Base-by-base conservation (phyloP, 257 asterid species). In the Salvia miltiorrhiza region DNA sequence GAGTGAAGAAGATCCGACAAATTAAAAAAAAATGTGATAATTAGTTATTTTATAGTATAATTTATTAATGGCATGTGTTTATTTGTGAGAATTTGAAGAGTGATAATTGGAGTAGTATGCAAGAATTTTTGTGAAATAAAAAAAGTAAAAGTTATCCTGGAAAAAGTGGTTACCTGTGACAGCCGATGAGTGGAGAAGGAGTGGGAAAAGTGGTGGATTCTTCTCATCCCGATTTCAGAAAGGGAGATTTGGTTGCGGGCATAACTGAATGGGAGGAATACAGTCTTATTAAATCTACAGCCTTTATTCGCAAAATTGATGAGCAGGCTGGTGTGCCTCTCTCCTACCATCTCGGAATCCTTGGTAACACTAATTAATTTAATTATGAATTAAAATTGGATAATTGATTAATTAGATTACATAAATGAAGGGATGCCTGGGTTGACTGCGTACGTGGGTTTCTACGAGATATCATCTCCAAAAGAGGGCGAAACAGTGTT, bases 211-310 rank as follows among this genome's bases (percentile, higher is more conserved):
- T 88, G 6, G 39, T 83, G 77, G 92, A 88, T 67, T 88, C 95
- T 20, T 52, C 73, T 37, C 41, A 78, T 71, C 81, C 88, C 9
- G 79, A 81, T 41, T 88, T 83, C 78, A 82, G 77, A 43, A 80
- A 82, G 32, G 95, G 78, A 23, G 95, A 88, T 35, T 48, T 88
- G 39, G 44, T 82, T 6, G 70, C 84, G 83, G 85, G 87, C 4
- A 7, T 66, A 0, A 81, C 80, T 3, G 83, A 82, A 16, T 88
- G 92, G 95, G 95, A 88, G 55, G 90, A 88, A 39, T 88, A 88
- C 50, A 82, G 77, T 58, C 70, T 82, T 4, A 44, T 85, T 7
- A 60, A 73, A 50, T 65, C 79, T 0, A 13, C 81, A 0, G 62
- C 71, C 13, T 40, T 52, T 13, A 55, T 75, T 37, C 72, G 70